Evolutionary conservation across 768 basidiomycete species (phyloP), one percentile per base, ranked within the genome.

Genomic region (Boletus speciosus): DNA sequence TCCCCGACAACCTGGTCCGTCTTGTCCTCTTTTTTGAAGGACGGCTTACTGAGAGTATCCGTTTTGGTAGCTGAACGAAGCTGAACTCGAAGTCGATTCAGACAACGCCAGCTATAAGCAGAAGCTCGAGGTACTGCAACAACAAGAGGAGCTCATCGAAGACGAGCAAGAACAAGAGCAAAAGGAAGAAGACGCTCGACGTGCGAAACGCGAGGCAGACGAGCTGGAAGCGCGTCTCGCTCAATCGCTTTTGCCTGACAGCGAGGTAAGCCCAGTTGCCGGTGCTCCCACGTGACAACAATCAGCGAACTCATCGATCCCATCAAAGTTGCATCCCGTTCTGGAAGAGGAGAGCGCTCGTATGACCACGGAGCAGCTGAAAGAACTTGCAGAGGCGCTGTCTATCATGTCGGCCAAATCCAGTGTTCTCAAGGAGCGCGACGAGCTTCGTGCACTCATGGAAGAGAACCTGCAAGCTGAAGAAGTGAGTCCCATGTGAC

Each of bases 91-190:
- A 71, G 96, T 98, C 23, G 91, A 94, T 61, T 90, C 88, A 23
- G 95, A 96, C 38, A 87, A 87, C 47, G 93, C 93, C 21, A 92
- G 86, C 64, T 98, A 97, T 81, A 96, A 97, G 77, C 92, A 98
- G 78, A 97, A 96, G 73, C 82, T 99, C 51, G 97, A 98, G 58
- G 96, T 99, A 25, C 75, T 99, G 67, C 93, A 97, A 63, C 92
- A 99, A 64, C 97, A 99, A 71, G 92, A 99, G 68, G 97, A 99
- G 70, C 91, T 99, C 57, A 99, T 99, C 67, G 95, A 99, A 67
- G 97, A 99, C 70, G 97, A 99, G 73, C 85, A 94, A 59, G 97
- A 98, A 69, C 97, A 99, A 71, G 97, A 99, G 58, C 87, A 95
- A 72, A 89, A 94, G 74, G 92, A 93, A 69, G 90, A 93, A 69